These are phyloP conservation scores for Amaranthus tricolor DNA, from an alignment of 179 eudicot genomes.

Conservation along the genomic window DNA sequence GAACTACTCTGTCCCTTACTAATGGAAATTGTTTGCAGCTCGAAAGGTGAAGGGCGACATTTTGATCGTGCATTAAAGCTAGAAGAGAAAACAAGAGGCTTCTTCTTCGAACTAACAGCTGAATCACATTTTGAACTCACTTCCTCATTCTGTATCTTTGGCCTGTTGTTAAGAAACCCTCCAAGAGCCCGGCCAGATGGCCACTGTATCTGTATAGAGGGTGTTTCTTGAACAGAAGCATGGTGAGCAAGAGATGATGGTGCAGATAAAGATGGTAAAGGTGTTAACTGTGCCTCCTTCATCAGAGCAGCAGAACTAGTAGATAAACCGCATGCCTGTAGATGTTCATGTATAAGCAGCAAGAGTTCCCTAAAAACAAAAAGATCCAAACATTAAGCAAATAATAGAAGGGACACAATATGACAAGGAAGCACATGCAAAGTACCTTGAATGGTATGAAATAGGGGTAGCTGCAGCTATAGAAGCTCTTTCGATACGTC, in stretches of 20 bases:
- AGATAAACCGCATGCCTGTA: slow-evolving; percentile 86
- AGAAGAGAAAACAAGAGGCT: slow-evolving; percentile 53
- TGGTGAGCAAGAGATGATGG: slow-evolving; percentile 71
- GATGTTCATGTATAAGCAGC: slow-evolving; percentile 88
- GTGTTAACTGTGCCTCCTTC: slow-evolving; percentile 85
- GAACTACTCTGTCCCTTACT: slow-evolving; percentile 36
- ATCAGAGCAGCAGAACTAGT: slow-evolving; percentile 69
- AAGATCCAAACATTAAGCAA: slow-evolving; percentile 8
- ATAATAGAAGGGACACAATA: slow-evolving; percentile 4
- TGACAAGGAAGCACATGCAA: slow-evolving; percentile 9
- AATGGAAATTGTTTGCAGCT: slow-evolving; percentile 37
- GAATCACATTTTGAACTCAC: slow-evolving; percentile 38
- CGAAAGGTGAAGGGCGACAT: slow-evolving; percentile 31
- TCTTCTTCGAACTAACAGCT: slow-evolving; percentile 55
- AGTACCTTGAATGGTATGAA: slow-evolving; percentile 80
- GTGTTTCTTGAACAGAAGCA: slow-evolving; percentile 55
- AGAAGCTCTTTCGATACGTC: slow-evolving; percentile 97
- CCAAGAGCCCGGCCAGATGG: slow-evolving; percentile 67
- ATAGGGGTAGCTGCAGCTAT: slow-evolving; percentile 99
- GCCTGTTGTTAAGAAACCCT: slow-evolving; percentile 55
- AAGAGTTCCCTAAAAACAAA: slow-evolving; percentile 72
- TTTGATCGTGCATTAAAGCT: slow-evolving; percentile 42
- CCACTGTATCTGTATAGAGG: slow-evolving; percentile 68
- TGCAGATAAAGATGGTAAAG: slow-evolving; percentile 66
- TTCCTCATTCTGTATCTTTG: slow-evolving; percentile 44